Conservation (phyloP, 106 monocot genomes). For the Agapanthus africanus region DNA sequence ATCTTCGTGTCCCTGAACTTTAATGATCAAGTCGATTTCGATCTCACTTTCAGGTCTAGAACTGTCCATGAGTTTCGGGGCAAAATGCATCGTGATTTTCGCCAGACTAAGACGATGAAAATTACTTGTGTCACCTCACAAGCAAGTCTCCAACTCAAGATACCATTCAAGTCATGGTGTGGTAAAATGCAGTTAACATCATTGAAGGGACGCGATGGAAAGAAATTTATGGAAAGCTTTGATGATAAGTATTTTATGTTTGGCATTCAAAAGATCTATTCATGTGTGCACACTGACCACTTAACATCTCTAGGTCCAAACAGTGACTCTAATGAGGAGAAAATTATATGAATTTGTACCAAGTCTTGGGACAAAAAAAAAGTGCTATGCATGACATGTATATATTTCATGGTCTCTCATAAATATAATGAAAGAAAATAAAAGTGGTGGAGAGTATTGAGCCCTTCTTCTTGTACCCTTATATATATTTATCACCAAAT, state of each 20-base stretch:
- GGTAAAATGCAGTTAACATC: not conserved
- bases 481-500: too few relatives aligned
- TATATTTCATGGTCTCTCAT: not conserved
- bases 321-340: not conserved
- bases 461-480: too few relatives aligned
- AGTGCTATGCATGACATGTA: not conserved
- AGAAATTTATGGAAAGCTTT: not conserved
- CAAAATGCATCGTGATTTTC: not conserved
- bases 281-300: too few relatives aligned
- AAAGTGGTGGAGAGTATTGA: not conserved
- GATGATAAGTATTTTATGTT: too few relatives aligned
- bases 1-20: not conserved
- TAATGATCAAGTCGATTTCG: not conserved
- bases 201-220: not conserved
- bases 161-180: not conserved
- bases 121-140: not conserved
- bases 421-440: not conserved
- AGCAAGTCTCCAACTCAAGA: not conserved
- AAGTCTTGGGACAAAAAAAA: not conserved
- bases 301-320: too few relatives aligned
- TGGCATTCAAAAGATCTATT: too few relatives aligned
- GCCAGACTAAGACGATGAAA: not conserved
- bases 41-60: not conserved
- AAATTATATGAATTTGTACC: not conserved
- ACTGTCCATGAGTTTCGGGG: not conserved